A percentile compares a stretch with the other conserved stretches of the same genome.
These are phyloP conservation scores for Chlorella sp. DNA, from an alignment of 139 green algal species.

Conservation along the genomic window DNA sequence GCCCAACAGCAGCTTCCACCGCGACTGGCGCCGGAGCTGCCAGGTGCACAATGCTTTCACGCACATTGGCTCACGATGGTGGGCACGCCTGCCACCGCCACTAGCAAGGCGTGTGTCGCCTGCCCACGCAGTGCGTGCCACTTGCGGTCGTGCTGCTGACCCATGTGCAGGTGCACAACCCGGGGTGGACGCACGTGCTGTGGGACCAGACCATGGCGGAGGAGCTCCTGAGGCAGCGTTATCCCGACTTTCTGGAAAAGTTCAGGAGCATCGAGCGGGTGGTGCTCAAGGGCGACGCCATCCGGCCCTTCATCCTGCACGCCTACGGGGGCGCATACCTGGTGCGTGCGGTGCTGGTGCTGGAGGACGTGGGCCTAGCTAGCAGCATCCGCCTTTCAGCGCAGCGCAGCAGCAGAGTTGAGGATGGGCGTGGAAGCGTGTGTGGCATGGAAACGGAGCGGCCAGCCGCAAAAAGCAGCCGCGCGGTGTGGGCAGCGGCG, in stretches of 20 bases:
- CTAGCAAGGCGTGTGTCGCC: background rate
- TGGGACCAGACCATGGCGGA: slow-evolving; percentile 22
- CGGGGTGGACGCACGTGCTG: slow-evolving; percentile 28
- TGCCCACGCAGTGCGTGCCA: background rate
- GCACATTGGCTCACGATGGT: background rate
- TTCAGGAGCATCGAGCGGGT: slow-evolving; percentile 8
- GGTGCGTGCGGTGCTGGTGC: background rate
- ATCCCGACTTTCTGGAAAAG: slow-evolving; percentile 34
- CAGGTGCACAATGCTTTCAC: background rate
- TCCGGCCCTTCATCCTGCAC: slow-evolving; percentile 47
- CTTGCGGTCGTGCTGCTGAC: too few relatives aligned
- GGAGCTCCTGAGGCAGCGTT: slow-evolving; percentile 21
- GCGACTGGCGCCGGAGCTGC: slow-evolving; percentile 1
- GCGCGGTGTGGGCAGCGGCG: too few relatives aligned
- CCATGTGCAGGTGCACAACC: slow-evolving; percentile 15
- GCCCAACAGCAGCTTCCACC: background rate
- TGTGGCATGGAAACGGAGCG: too few relatives aligned
- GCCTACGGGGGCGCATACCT: slow-evolving; percentile 31
- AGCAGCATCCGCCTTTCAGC: too few relatives aligned
- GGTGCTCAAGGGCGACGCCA: slow-evolving; percentile 28
- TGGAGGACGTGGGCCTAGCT: too few relatives aligned
- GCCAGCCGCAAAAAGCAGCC: too few relatives aligned
- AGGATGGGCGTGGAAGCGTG: too few relatives aligned
- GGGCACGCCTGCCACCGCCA: background rate
- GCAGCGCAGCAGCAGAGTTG: too few relatives aligned